Percentiles rank a stretch among this genome's conserved stretches.
These are phyloP conservation scores for Imleria badia DNA, from an alignment of 768 basidiomycete genomes.

Conservation along the genomic window DNA sequence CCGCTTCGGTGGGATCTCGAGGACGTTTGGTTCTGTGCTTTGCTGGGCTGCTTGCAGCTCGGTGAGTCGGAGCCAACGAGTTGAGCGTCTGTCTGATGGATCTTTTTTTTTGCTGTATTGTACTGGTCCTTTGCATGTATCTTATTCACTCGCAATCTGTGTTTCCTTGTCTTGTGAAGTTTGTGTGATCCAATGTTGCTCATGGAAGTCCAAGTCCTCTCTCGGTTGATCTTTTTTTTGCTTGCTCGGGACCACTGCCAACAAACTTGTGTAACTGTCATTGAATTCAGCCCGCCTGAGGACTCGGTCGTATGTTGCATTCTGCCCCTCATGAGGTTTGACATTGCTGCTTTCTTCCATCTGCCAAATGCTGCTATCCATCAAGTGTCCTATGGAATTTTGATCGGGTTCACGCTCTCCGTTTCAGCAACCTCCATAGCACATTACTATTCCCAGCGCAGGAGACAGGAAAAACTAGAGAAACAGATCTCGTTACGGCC, in stretches of 20 bases:
- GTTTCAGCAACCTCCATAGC: constrained; percentile 66
- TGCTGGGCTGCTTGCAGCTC: constrained; percentile 28
- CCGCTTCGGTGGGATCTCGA: constrained; percentile 44
- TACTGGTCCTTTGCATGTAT: not conserved
- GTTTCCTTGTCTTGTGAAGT: not conserved
- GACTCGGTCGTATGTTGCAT: not conserved
- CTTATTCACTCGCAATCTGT: not conserved
- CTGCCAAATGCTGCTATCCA: constrained; percentile 27
- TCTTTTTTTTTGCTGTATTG: constrained; percentile 19
- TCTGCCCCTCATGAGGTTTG: constrained; percentile 10
- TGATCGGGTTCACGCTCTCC: constrained; percentile 78
- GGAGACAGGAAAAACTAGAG: constrained; percentile 36
- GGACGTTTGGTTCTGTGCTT: constrained; percentile 55
- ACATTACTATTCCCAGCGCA: constrained; percentile 51
- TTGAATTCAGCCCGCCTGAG: too few relatives aligned
- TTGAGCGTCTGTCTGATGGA: constrained; percentile 66
- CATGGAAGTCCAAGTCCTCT: too few relatives aligned
- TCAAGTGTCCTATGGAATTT: constrained; percentile 49
- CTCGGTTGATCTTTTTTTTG: too few relatives aligned
- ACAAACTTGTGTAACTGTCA: too few relatives aligned
- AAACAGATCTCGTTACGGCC: constrained; percentile 46
- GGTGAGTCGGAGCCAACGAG: constrained; percentile 45
- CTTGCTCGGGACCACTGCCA: too few relatives aligned
- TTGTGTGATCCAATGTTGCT: too few relatives aligned
- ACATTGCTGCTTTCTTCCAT: constrained; percentile 21